phyloP scores from a whole-genome alignment of 106 monocot genomes.

The Agapanthus africanus region DNA sequence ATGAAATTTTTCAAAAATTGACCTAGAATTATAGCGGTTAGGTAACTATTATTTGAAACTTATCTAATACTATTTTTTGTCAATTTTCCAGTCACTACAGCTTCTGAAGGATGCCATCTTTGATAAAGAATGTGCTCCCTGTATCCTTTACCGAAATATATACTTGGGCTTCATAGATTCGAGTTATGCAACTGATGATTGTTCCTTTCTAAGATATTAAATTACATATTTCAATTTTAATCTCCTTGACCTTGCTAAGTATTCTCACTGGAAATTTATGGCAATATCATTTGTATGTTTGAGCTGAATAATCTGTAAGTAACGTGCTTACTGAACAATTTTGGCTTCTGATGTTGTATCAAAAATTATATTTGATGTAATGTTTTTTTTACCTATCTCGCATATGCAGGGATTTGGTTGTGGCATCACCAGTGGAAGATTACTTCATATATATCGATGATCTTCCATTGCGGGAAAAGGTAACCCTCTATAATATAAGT shows the following conservation, averaged over 20 bases:
- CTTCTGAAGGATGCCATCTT: conserved; percentile 96
- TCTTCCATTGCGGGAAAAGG: conserved; percentile 66
- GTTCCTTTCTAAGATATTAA: conserved; percentile 1
- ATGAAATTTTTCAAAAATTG: background rate
- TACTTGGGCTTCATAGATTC: background rate
- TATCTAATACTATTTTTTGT: conserved; percentile 3
- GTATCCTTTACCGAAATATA: conserved; percentile 57
- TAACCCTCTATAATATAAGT: conserved; percentile 10
- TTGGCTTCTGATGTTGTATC: background rate
- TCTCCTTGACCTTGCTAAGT: conserved; percentile 62
- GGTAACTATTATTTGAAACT: background rate
- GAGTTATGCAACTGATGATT: background rate
- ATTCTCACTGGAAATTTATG: conserved; percentile 96
- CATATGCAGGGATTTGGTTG: conserved; percentile 70
- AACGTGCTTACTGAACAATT: background rate
- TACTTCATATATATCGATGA: conserved; percentile 92
- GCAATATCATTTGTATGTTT: conserved; percentile 99
- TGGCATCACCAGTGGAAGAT: conserved; percentile 91
- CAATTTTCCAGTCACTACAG: conserved; percentile 68
- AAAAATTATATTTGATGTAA: background rate
- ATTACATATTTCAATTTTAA: background rate
- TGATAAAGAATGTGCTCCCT: conserved; percentile 62
- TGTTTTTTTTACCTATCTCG: background rate
- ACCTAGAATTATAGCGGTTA: background rate
- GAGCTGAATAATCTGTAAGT: conserved; percentile 99